Evolutionary conservation across 306 rosid species (phyloP).

Genomic region (Acacia crassicarpa): DNA sequence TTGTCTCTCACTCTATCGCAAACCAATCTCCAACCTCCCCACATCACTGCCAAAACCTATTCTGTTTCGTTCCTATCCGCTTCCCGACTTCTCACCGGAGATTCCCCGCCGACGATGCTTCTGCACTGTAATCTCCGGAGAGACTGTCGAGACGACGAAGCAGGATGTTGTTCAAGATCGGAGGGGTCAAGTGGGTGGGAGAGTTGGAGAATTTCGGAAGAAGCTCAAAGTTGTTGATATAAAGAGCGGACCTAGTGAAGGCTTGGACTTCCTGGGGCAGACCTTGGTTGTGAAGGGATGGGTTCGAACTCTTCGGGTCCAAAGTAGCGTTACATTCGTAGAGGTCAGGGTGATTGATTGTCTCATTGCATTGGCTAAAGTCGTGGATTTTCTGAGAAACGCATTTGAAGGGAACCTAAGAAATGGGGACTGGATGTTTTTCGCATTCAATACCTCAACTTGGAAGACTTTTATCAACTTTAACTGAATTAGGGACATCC

Average conservation of each 20-base stretch:
- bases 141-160: conserved; percentile 39
- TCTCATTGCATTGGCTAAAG: background rate
- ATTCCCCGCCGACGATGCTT: conserved; percentile 38
- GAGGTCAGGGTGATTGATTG: conserved; percentile 51
- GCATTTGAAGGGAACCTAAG: background rate
- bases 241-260: conserved; percentile 57
- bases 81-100: conserved; percentile 1
- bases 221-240: conserved; percentile 69
- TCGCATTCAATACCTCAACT: background rate
- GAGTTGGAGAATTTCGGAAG: conserved; percentile 72
- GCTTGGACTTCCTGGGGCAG: conserved; percentile 58
- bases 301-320: conserved; percentile 87
- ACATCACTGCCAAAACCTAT: conserved; percentile 9
- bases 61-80: conserved; percentile 11
- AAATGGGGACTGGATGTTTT: background rate
- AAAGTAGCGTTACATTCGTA: conserved; percentile 77
- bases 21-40: background rate
- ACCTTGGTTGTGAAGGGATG: conserved; percentile 63
- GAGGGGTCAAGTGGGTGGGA: conserved; percentile 31
- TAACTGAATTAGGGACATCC: background rate
- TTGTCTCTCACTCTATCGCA: conserved; percentile 31
- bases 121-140: conserved; percentile 41
- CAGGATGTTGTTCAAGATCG: conserved; percentile 25
- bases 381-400: background rate
- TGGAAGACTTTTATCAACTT: background rate